Conservation (phyloP, 768 basidiomycete genomes). For the Exsudoporus frostii region DNA sequence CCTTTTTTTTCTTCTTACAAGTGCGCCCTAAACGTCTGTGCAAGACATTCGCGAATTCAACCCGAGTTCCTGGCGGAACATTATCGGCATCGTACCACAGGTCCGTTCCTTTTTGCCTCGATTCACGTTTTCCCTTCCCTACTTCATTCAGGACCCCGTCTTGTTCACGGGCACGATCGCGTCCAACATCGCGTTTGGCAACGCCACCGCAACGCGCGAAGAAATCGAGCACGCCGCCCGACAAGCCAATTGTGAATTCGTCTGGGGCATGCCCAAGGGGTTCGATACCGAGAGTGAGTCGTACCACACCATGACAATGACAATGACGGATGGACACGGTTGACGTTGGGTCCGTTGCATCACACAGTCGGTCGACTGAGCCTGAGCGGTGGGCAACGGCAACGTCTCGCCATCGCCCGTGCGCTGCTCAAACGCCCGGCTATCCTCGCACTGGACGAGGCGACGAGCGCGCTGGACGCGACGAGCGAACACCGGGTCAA, state of each 20-base stretch:
- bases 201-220: constrained; percentile 66
- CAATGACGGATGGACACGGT: no score
- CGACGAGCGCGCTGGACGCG: constrained; percentile 85
- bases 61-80: constrained; percentile 78
- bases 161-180: constrained; percentile 92
- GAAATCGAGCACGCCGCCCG: constrained; percentile 87
- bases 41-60: constrained; percentile 82
- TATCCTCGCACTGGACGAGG: constrained; percentile 87
- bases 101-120: constrained; percentile 18
- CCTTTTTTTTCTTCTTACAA: not conserved
- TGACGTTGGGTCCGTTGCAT: not conserved
- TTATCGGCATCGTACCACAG: constrained; percentile 94
- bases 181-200: constrained; percentile 91
- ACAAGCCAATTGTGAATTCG: constrained; percentile 93
- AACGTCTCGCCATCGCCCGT: constrained; percentile 79
- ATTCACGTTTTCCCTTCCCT: not conserved
- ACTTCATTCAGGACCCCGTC: constrained; percentile 58
- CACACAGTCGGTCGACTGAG: constrained; percentile 27
- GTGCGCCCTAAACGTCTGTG: constrained; percentile 3
- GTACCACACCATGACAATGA: not conserved
- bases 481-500: constrained; percentile 82
- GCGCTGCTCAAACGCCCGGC: constrained; percentile 87
- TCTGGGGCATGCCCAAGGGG: constrained; percentile 91
- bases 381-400: constrained; percentile 67
- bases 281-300: constrained; percentile 87